phyloP scores from a whole-genome alignment of 1,139 yeast genomes.

The Saccharomyces hybrid region DNA sequence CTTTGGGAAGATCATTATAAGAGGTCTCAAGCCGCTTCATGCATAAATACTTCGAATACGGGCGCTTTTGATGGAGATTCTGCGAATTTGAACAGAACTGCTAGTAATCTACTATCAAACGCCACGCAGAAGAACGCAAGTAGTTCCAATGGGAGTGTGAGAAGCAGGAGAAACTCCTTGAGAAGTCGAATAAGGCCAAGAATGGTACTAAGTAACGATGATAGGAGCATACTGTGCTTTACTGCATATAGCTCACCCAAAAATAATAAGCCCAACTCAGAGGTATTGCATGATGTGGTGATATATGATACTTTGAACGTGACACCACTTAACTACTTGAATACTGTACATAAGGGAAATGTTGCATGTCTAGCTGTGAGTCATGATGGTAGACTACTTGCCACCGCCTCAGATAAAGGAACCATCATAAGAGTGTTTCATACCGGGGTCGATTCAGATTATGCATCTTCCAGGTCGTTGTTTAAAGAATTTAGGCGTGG shows the following conservation, averaged over 20 bases:
- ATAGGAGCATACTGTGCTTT: constrained; percentile 27
- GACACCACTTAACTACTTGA: constrained; percentile 48
- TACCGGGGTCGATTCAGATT: constrained; percentile 26
- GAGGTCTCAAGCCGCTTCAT: background rate
- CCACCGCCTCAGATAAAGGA: constrained; percentile 66
- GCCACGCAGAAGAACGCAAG: background rate
- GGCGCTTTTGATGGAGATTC: background rate
- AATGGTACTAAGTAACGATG: constrained; percentile 26
- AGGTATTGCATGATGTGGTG: constrained; percentile 25
- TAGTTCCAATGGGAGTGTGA: background rate
- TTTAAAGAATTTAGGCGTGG: constrained; percentile 60
- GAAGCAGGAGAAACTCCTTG: constrained; percentile 10
- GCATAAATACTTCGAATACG: constrained; percentile 1
- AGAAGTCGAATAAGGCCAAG: constrained; percentile 13
- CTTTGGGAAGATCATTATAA: constrained; percentile 22
- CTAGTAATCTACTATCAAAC: background rate
- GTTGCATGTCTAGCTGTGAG: constrained; percentile 32
- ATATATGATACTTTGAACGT: constrained; percentile 54
- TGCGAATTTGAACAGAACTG: constrained; percentile 2
- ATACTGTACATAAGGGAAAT: constrained; percentile 29
- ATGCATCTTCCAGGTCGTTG: constrained; percentile 23
- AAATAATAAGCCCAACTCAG: constrained; percentile 14
- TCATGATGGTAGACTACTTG: constrained; percentile 45
- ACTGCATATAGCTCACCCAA: constrained; percentile 20
- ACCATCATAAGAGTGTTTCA: constrained; percentile 56